phyloP scores from a whole-genome alignment of 2,329 filamentous ascomycete species.

The Ophiostoma australiae region DNA sequence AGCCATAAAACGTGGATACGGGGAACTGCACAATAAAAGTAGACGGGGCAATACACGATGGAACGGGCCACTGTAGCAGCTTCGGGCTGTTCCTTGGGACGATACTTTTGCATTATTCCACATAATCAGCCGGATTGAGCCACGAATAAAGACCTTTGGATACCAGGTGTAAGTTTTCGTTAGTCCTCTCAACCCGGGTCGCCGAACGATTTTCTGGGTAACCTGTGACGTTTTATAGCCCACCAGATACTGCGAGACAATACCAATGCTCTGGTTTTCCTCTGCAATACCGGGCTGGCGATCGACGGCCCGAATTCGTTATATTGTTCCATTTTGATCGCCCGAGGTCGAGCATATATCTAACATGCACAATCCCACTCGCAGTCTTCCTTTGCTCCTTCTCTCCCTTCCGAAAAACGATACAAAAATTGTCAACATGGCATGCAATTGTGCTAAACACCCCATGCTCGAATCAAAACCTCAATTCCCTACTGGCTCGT shows the following conservation, averaged over 20 bases:
- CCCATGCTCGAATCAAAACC: background rate
- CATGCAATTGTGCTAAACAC: background rate
- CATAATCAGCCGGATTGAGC: background rate
- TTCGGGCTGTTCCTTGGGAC: background rate
- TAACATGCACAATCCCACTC: no score
- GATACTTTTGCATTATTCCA: background rate
- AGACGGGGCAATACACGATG: background rate
- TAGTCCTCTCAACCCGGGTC: background rate
- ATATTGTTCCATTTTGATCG: no score
- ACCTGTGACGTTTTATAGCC: background rate
- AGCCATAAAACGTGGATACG: background rate
- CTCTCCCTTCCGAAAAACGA: no score
- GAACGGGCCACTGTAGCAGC: background rate
- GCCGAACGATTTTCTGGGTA: background rate
- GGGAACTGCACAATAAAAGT: background rate
- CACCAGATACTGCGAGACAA: background rate
- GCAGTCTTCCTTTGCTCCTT: no score
- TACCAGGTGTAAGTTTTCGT: background rate
- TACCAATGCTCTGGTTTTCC: no score
- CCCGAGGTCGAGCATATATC: no score
- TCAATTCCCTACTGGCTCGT: background rate
- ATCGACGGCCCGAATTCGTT: background rate
- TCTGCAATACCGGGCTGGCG: background rate
- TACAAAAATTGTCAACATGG: background rate
- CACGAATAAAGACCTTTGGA: background rate